Conservation (phyloP, 306 rosid species). For the Calophaca sinica region DNA sequence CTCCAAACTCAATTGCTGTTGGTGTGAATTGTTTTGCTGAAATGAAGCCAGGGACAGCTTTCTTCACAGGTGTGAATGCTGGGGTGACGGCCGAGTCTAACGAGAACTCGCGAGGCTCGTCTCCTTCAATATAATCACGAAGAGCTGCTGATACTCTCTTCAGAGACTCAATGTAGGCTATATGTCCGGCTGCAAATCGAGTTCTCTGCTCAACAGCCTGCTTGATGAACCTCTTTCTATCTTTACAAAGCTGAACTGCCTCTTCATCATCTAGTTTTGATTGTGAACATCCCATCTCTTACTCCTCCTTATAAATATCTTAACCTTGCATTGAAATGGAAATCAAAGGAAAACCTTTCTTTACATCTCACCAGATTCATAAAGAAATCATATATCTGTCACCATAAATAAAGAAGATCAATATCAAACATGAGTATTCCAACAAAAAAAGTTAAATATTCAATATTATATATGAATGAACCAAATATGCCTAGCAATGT, state of each 20-base stretch:
- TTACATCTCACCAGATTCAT: slow-evolving; percentile 62
- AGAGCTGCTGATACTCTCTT: slow-evolving; percentile 85
- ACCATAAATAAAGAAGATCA: slow-evolving; percentile 43
- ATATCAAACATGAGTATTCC: slow-evolving; percentile 30
- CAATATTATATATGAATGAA: background rate
- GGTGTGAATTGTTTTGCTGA: slow-evolving; percentile 64
- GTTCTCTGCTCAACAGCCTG: slow-evolving; percentile 88
- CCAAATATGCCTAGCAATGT: slow-evolving; percentile 1
- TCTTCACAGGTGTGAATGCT: slow-evolving; percentile 62
- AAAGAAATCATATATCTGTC: slow-evolving; percentile 51
- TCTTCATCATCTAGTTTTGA: slow-evolving; percentile 91
- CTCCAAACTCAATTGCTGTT: slow-evolving; percentile 52
- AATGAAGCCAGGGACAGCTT: slow-evolving; percentile 63
- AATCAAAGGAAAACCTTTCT: slow-evolving; percentile 55
- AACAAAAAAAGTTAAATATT: background rate
- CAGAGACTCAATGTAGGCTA: slow-evolving; percentile 77
- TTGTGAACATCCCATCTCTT: slow-evolving; percentile 91
- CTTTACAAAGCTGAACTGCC: slow-evolving; percentile 91
- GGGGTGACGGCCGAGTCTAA: slow-evolving; percentile 74
- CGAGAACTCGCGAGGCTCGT: slow-evolving; percentile 66
- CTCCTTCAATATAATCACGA: slow-evolving; percentile 77
- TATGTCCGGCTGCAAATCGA: slow-evolving; percentile 74
- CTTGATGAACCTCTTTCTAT: slow-evolving; percentile 81
- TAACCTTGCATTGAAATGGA: slow-evolving; percentile 63
- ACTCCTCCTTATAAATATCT: slow-evolving; percentile 55